Percentiles rank a stretch among this genome's conserved stretches.
These are phyloP conservation scores for Colletotrichum cordylinicola DNA, from an alignment of 2,329 filamentous ascomycete genomes.

Conservation along the genomic window DNA sequence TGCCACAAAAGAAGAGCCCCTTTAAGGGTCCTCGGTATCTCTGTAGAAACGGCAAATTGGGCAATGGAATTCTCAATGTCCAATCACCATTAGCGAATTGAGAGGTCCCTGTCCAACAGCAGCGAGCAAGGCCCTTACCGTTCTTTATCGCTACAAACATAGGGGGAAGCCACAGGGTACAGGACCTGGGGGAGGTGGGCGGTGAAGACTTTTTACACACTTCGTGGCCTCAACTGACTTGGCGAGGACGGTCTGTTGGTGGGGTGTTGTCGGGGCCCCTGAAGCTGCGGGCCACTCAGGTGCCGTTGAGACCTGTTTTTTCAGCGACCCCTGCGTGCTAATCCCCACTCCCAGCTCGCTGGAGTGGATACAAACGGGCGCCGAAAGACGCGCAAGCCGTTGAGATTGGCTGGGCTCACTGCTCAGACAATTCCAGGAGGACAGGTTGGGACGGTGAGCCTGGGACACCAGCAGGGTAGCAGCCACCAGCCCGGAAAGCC, in stretches of 20 bases:
- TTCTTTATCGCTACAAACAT: not conserved
- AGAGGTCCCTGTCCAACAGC: not conserved
- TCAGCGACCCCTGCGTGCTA: not conserved
- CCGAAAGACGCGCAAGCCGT: conserved; percentile 1
- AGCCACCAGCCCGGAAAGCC: not conserved
- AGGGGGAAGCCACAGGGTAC: not conserved
- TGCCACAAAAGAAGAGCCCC: not conserved
- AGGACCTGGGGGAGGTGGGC: not conserved
- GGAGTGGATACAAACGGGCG: not conserved
- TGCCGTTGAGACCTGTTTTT: conserved; percentile 3
- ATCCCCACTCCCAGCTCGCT: not conserved
- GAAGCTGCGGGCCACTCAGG: not conserved
- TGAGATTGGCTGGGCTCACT: not conserved
- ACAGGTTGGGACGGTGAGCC: not conserved
- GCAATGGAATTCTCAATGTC: not conserved
- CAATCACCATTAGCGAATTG: not conserved
- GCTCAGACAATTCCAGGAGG: not conserved
- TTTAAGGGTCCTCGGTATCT: not conserved
- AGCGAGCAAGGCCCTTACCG: not conserved
- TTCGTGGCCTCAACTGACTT: conserved; percentile 19
- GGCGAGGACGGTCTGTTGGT: not conserved
- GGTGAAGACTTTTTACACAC: conserved; percentile 19
- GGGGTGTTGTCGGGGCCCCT: not conserved
- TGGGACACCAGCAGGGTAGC: not conserved
- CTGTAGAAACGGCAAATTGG: not conserved